These are phyloP conservation scores for Trichoderma atroviride DNA, from an alignment of 2,329 filamentous ascomycete genomes.

Conservation along the genomic window DNA sequence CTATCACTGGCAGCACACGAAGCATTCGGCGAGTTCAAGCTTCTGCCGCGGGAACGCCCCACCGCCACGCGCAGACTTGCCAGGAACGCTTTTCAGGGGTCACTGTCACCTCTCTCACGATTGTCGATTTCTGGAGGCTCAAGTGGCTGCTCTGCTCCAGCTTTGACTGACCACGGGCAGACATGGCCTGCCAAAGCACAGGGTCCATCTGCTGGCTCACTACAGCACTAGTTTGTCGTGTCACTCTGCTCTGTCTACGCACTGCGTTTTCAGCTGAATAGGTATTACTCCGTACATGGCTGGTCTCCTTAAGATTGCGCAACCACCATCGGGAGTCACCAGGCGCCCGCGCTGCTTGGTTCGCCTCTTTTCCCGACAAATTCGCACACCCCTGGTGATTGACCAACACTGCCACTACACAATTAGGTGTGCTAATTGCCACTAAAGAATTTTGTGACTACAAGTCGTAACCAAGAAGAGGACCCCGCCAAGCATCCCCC, in stretches of 20 bases:
- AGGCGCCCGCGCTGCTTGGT: constrained; percentile 9
- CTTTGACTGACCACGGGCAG: not conserved
- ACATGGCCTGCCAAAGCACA: not conserved
- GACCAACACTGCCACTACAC: constrained; percentile 20
- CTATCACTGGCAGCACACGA: not conserved
- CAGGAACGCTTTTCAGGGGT: constrained; percentile 25
- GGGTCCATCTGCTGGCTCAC: not conserved
- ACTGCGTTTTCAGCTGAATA: not conserved
- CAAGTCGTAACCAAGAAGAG: constrained; percentile 8
- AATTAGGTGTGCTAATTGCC: constrained; percentile 13
- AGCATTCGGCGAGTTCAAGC: constrained; percentile 18
- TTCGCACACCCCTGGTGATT: constrained; percentile 13
- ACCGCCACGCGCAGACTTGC: constrained; percentile 24
- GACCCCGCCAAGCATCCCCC: constrained; percentile 1
- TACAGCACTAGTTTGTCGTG: not conserved
- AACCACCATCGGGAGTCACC: constrained; percentile 1
- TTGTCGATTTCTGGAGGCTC: constrained; percentile 7
- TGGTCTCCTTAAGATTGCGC: constrained; percentile 9
- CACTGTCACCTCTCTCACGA: not conserved
- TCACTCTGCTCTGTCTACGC: not conserved
- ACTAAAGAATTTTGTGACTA: constrained; percentile 20
- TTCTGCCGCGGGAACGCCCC: constrained; percentile 18
- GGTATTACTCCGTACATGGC: not conserved
- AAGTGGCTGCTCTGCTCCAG: constrained; percentile 1
- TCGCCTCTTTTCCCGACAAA: constrained; percentile 5